Base-by-base conservation (phyloP, 2,329 filamentous ascomycete species). In the Scorias spongiosa region DNA sequence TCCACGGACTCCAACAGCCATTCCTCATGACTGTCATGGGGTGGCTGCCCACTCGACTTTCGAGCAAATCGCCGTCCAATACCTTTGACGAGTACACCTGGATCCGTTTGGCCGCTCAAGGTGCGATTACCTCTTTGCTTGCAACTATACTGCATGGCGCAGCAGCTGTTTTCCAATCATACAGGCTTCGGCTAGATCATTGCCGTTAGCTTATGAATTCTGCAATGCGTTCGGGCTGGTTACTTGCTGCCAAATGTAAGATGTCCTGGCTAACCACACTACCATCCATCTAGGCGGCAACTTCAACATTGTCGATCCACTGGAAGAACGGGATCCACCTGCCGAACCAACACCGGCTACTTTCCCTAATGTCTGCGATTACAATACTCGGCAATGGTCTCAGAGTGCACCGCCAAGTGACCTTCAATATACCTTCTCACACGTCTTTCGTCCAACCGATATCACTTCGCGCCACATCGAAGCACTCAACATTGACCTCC, bases 401-500 rank as follows among this genome's bases (percentile, higher is more conserved):
- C 34, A 48, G 20, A 40, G 45, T 5, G 40, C 45, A 18, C 44
- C 47, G 12, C 60, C 48, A 51, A 67, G 54, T n/a, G 59, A 69
- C 11, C 60, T 71, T 40, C 54, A 62, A 43, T 52, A 62, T 17
- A 62, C 75, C 32, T 69, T 71, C 45, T 49, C 63, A 15, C 52
- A 46, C 43, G 49, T 69, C 34, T 57, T 58, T 44, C 66, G 63
- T 48, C 63, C 64, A 20, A 57, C 60, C 14, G 66, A 67, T 53
- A 57, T 69, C 46, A 61, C 51, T 7, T 36, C 56, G 37, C 52
- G 60, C 11, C 67, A 66, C 40, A 51, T 68, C 43, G 49, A 57
- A 11, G 56, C 62, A 30, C 54, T 71, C 18, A 70, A 71, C 49
- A 56, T 70, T 38, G 57, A 61, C 17, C 56, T 67, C 44, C 48